A percentile compares a stretch with the other conserved stretches of the same genome.
Conservation (phyloP, 192 early-diverging fungal species). For the Piromyces finnis region DNA sequence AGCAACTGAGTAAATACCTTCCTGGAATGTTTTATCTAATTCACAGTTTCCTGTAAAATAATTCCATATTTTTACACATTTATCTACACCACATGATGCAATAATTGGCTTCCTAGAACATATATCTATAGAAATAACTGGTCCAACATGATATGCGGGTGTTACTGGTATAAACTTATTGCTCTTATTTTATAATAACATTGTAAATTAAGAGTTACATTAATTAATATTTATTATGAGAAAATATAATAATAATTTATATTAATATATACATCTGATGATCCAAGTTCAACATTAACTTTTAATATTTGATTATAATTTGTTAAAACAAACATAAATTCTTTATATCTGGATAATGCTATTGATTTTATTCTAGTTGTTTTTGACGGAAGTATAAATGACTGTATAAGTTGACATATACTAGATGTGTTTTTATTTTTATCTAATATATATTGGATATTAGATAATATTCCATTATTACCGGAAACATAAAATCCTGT, state of each 20-base stretch:
- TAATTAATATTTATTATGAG: no score
- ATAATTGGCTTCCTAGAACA: slow-evolving; percentile 31
- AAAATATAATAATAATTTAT: no score
- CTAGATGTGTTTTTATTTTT: neutral
- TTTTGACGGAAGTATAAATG: neutral
- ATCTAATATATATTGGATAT: neutral
- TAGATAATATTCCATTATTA: neutral
- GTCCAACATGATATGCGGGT: slow-evolving; percentile 24
- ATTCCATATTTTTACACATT: slow-evolving; percentile 39
- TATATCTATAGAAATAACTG: slow-evolving; percentile 25
- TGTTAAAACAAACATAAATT: neutral
- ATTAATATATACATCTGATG: no score
- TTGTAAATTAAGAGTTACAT: no score
- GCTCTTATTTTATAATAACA: no score
- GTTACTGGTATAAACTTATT: slow-evolving; percentile 9
- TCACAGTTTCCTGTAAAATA: slow-evolving; percentile 28
- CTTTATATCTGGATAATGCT: neutral
- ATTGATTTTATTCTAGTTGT: neutral
- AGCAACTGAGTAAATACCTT: slow-evolving; percentile 24
- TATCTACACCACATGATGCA: slow-evolving; percentile 30
- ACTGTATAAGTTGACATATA: neutral
- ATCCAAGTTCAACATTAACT: neutral
- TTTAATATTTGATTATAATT: neutral
- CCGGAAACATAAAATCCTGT: neutral
- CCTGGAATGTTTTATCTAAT: slow-evolving; percentile 25